A percentile compares a stretch with the other conserved stretches of the same genome.
Evolutionary conservation across 495 filamentous ascomycete genomes (phyloP).

Genomic region (Acidiella bohemica): DNA sequence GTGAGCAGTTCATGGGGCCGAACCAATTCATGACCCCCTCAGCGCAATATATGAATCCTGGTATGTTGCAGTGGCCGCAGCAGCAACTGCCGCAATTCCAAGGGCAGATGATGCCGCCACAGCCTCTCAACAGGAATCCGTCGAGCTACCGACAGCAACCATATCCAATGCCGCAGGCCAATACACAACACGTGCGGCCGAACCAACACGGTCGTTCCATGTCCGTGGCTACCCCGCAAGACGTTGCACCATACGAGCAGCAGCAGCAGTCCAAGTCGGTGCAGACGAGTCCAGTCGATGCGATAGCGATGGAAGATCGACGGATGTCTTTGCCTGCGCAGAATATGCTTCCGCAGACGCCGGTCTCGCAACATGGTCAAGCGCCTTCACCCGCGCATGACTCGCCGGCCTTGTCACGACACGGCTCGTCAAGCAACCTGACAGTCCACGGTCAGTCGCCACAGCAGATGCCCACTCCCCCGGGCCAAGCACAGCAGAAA

Average conservation of each 20-base stretch:
- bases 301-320: conserved; percentile 14
- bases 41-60: conserved; percentile 28
- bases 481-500: conserved; percentile 1
- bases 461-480: conserved; percentile 4
- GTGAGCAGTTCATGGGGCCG: conserved; percentile 21
- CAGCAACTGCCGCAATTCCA: conserved; percentile 12
- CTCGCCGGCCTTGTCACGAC: conserved; percentile 10
- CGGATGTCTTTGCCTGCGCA: conserved; percentile 30
- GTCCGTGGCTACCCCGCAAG: conserved; percentile 30
- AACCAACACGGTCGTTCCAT: conserved; percentile 27
- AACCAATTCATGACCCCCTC: conserved; percentile 27
- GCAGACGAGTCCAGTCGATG: conserved; percentile 20
- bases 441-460: conserved; percentile 1
- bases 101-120: conserved; percentile 29
- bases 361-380: conserved; percentile 18
- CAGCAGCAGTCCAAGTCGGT: conserved; percentile 7
- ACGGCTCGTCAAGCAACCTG: conserved; percentile 5
- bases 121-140: conserved; percentile 28
- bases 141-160: conserved; percentile 23
- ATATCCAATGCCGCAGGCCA: conserved; percentile 24
- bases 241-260: conserved; percentile 13
- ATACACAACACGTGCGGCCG: conserved; percentile 13
- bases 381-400: conserved; percentile 15
- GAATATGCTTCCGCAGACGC: conserved; percentile 14
- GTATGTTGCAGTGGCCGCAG: conserved; percentile 16